Evolutionary conservation across 2,329 filamentous ascomycete species (phyloP).

Genomic region (Didymella arachidicola): DNA sequence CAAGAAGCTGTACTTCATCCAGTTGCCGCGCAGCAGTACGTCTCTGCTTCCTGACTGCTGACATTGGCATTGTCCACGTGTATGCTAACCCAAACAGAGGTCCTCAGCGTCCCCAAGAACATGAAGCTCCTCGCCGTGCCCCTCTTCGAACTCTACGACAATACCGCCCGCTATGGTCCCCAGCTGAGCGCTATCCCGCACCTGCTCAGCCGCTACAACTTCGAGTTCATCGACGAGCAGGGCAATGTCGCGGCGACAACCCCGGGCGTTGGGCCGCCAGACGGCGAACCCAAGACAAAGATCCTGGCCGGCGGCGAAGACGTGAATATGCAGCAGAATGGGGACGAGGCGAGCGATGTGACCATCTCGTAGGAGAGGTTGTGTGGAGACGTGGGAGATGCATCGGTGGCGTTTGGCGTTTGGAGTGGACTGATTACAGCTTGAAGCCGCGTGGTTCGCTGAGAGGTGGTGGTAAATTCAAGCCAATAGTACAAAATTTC

Average conservation of each 20-base stretch:
- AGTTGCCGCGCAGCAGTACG: slow-evolving; percentile 87
- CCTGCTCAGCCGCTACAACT: slow-evolving; percentile 92
- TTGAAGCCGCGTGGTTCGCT: no score
- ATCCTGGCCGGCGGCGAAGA: slow-evolving; percentile 50
- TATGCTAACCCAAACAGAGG: slow-evolving; percentile 64
- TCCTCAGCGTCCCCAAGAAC: slow-evolving; percentile 96
- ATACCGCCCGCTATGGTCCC: slow-evolving; percentile 91
- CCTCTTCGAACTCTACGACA: slow-evolving; percentile 97
- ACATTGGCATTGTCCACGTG: no score
- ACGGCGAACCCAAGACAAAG: slow-evolving; percentile 44
- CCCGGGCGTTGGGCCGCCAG: slow-evolving; percentile 73
- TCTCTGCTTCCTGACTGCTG: background rate
- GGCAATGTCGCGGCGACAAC: slow-evolving; percentile 87
- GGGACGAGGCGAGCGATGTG: slow-evolving; percentile 47
- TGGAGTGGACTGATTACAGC: background rate
- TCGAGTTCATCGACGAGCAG: slow-evolving; percentile 94
- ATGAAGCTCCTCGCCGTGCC: slow-evolving; percentile 99
- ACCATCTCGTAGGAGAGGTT: slow-evolving; percentile 38
- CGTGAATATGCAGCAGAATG: slow-evolving; percentile 49
- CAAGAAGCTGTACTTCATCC: slow-evolving; percentile 98
- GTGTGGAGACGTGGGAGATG: background rate
- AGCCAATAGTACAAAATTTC: no score
- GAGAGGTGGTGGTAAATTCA: no score
- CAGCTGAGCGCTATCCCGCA: slow-evolving; percentile 97
- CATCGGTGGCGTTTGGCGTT: slow-evolving; percentile 11